phyloP scores from a whole-genome alignment of 257 asterid genomes.

The Salvia splendens region DNA sequence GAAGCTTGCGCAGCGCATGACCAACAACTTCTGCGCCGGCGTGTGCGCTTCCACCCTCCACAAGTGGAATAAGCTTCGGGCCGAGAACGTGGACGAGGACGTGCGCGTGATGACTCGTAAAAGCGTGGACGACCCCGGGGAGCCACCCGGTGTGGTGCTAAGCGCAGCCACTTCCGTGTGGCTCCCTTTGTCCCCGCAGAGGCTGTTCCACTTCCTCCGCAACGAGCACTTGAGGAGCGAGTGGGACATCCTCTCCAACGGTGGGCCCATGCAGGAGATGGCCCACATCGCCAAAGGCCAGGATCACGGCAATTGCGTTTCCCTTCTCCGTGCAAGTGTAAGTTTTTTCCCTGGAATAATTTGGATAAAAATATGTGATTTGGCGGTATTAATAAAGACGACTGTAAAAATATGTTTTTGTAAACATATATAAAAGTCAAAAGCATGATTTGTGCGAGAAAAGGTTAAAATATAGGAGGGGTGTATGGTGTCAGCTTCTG shows the following conservation, averaged over 20 bases:
- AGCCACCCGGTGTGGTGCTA: constrained; percentile 84
- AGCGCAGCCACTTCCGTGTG: constrained; percentile 92
- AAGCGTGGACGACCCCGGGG: constrained; percentile 86
- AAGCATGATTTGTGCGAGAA: constrained; percentile 33
- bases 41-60: constrained; percentile 91
- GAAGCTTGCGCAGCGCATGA: constrained; percentile 95
- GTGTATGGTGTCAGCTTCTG: constrained; percentile 39
- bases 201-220: constrained; percentile 78
- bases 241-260: constrained; percentile 93
- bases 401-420: constrained; percentile 14
- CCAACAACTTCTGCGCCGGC: constrained; percentile 84
- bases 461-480: not conserved
- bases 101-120: constrained; percentile 86
- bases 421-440: constrained; percentile 48
- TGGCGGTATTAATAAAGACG: constrained; percentile 39
- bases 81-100: constrained; percentile 75
- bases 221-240: constrained; percentile 77
- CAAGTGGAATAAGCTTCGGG: constrained; percentile 75
- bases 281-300: constrained; percentile 89
- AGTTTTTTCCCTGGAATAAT: constrained; percentile 32
- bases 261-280: constrained; percentile 97
- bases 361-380: constrained; percentile 43
- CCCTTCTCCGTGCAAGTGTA: constrained; percentile 85
- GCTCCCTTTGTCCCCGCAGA: constrained; percentile 74
- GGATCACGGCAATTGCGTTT: constrained; percentile 85